Conservation (phyloP, 1,284 basidiomycete species). For the Cutaneotrichosporon cutaneum region DNA sequence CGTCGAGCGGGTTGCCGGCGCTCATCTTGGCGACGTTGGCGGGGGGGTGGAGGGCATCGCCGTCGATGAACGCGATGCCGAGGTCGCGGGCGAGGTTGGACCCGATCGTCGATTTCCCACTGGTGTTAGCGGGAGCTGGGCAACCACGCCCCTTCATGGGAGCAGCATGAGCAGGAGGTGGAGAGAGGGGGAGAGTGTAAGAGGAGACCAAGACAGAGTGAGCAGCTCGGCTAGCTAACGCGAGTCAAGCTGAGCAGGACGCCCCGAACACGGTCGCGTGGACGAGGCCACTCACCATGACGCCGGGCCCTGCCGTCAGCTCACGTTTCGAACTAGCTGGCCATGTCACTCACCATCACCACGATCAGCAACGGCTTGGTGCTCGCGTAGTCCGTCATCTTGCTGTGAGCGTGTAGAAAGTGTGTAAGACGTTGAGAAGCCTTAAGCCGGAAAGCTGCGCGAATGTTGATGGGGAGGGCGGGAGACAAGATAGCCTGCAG, state of each 20-base stretch:
- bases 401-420: background rate
- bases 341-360: conserved; percentile 48
- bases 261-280: no score
- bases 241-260: no score
- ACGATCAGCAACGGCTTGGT: conserved; percentile 49
- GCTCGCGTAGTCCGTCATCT: conserved; percentile 14
- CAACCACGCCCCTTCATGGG: no score
- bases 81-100: conserved; percentile 63
- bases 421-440: background rate
- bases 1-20: conserved; percentile 70
- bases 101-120: conserved; percentile 88
- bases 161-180: background rate
- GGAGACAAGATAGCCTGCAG: conserved; percentile 2
- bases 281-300: conserved; percentile 36
- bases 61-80: conserved; percentile 76
- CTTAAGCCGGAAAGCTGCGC: background rate
- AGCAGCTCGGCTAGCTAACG: no score
- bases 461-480: background rate
- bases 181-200: background rate
- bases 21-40: conserved; percentile 88
- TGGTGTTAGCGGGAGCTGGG: no score
- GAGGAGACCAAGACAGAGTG: background rate
- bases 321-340: no score
- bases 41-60: conserved; percentile 81
- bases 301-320: conserved; percentile 39